phyloP scores from a whole-genome alignment of 2,329 filamentous ascomycete genomes.

The Claviceps pazoutovae region DNA sequence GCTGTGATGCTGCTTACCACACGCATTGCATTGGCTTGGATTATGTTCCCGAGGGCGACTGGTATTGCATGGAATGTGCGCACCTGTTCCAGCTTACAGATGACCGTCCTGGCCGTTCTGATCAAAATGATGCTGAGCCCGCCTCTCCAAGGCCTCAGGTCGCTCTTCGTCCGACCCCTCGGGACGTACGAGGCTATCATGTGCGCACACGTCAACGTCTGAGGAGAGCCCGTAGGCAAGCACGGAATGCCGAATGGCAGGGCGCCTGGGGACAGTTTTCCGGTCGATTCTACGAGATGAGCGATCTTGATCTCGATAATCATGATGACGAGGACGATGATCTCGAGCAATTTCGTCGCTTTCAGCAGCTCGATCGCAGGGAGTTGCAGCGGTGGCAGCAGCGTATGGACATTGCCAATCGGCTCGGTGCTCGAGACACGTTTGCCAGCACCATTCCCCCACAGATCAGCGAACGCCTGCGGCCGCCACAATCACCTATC shows the following conservation, averaged over 20 bases:
- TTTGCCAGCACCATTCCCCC: conserved; percentile 50
- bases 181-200: conserved; percentile 21
- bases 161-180: conserved; percentile 18
- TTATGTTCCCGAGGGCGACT: conserved; percentile 59
- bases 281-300: conserved; percentile 46
- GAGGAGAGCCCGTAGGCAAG: conserved; percentile 41
- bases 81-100: conserved; percentile 29
- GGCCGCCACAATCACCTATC: conserved; percentile 39
- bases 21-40: conserved; percentile 82
- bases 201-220: conserved; percentile 44
- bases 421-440: conserved; percentile 59
- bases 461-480: conserved; percentile 47
- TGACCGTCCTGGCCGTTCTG: conserved; percentile 16
- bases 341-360: conserved; percentile 37
- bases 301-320: conserved; percentile 27
- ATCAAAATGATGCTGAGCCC: conserved; percentile 20
- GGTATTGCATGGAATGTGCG: conserved; percentile 82
- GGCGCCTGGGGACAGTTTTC: conserved; percentile 63
- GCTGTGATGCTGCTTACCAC: conserved; percentile 80
- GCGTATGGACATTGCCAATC: conserved; percentile 66
- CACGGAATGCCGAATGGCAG: conserved; percentile 74
- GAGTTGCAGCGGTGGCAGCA: conserved; percentile 67
- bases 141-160: conserved; percentile 17
- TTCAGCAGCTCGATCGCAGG: conserved; percentile 40
- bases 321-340: conserved; percentile 56